Evolutionary conservation across 352 stramenopile species (phyloP), one percentile per base, ranked within the genome.

Genomic region (Globisporangium yorkense): DNA sequence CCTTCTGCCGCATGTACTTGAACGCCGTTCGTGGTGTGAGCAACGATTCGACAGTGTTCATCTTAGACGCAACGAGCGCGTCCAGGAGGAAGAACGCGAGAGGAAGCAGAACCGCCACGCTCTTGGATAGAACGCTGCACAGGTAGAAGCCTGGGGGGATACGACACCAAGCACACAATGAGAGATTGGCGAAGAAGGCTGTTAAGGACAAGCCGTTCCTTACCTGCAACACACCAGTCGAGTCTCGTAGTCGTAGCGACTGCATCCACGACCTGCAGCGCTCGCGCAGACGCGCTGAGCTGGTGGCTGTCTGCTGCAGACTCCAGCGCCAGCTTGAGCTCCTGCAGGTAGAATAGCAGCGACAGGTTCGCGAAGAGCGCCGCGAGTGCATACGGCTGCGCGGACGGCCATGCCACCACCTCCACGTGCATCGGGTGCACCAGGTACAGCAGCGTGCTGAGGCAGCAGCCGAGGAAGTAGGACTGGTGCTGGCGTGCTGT

Each of bases 341-440:
- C 43, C 39, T 12, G 41, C 4, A 71, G 29, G 52, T 80, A 69
- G 12, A 70, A 57, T 31, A 67, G 71, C 1, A 87, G 35, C 5
- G 68, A 67, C 10, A 89, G 50, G 50, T 77, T 65, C 13, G 68
- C 70, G 50, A 91, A 88, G 10, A 89, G 43, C 5, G 69, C 68
- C 5, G 72, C 71, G 15, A 88, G 64, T 2, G 80, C 61, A 50
- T 93, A 91, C 1, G 83, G 79, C 59, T 91, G 76, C 1, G 75
- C 77, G 0, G 80, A 91, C 29, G 80, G 74, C 80, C 82, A 92
- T 12, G 52, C 76, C 27, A 92, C 65, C 33, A 90, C 70, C 45
- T 92, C 80, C 29, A 87, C 71, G 44, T 87, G 63, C 40, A 86
- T 59, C 8, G 83, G 83, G 40, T 93, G 83, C 5, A 88, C 62